These are phyloP conservation scores for Aureobasidium sp. DNA, from an alignment of 2,329 filamentous ascomycete genomes.

Conservation along the genomic window DNA sequence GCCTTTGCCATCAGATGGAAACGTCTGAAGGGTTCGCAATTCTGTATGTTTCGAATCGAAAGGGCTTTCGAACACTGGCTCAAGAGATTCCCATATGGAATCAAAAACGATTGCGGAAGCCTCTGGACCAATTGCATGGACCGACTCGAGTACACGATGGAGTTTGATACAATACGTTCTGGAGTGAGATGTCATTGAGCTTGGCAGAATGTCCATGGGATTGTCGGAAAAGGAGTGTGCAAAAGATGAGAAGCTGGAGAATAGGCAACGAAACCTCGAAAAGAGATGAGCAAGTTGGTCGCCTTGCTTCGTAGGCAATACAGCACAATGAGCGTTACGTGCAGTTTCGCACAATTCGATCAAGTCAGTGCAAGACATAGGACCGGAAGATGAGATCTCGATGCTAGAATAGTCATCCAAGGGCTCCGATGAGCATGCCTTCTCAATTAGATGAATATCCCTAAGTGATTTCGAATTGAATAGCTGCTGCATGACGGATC, in stretches of 20 bases:
- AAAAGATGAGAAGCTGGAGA: neutral
- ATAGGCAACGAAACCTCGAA: neutral
- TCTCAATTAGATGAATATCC: neutral
- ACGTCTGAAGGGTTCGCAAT: neutral
- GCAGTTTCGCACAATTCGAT: neutral
- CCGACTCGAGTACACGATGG: neutral
- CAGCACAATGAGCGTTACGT: neutral
- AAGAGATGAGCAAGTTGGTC: neutral
- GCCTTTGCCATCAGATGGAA: neutral
- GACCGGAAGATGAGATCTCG: neutral
- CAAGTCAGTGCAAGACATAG: neutral
- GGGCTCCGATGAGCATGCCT: neutral
- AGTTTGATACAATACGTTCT: neutral
- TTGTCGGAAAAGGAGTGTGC: conserved; percentile 1
- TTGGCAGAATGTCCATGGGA: neutral
- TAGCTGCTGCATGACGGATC: conserved; percentile 52
- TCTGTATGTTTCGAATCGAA: neutral
- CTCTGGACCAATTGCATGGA: neutral
- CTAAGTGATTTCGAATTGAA: conserved; percentile 28
- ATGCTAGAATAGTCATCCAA: neutral
- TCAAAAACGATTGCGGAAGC: conserved; percentile 2
- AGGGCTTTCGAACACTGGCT: conserved; percentile 12
- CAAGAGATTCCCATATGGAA: conserved; percentile 8
- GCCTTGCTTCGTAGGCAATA: neutral
- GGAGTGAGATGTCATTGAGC: neutral